phyloP scores from a whole-genome alignment of 2,329 filamentous ascomycete species.

The Fusarium longipes region DNA sequence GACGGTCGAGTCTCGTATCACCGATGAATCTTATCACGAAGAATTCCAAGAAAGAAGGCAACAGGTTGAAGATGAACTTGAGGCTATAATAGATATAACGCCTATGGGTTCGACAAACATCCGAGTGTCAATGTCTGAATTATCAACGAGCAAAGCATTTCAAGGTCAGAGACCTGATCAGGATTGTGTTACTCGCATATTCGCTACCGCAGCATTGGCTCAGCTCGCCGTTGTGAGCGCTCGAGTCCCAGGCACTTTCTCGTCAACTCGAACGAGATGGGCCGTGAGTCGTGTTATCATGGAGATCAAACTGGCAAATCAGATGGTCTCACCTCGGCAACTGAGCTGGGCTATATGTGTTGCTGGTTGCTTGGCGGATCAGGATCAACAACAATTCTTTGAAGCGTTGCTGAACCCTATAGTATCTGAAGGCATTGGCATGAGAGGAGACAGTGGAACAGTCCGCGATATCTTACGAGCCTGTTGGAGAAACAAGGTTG shows the following conservation, averaged over 20 bases:
- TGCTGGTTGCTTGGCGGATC: neutral
- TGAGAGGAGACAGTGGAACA: neutral
- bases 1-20: accelerated
- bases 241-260: accelerated
- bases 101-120: neutral
- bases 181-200: neutral
- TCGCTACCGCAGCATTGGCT: neutral
- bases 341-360: slow-evolving; percentile 4
- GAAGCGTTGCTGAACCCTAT: neutral
- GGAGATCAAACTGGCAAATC: neutral
- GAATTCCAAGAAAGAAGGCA: accelerated
- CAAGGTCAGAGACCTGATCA: neutral
- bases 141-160: accelerated
- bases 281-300: neutral
- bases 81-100: neutral
- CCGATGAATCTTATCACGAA: accelerated
- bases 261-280: neutral
- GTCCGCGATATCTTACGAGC: neutral
- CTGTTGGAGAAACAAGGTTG: neutral
- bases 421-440: accelerated
- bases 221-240: neutral
- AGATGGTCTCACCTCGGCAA: neutral
- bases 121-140: accelerated
- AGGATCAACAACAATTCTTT: neutral
- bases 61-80: neutral